phyloP scores from a whole-genome alignment of 441 rosid species.

The Gossypium gossypioides region DNA sequence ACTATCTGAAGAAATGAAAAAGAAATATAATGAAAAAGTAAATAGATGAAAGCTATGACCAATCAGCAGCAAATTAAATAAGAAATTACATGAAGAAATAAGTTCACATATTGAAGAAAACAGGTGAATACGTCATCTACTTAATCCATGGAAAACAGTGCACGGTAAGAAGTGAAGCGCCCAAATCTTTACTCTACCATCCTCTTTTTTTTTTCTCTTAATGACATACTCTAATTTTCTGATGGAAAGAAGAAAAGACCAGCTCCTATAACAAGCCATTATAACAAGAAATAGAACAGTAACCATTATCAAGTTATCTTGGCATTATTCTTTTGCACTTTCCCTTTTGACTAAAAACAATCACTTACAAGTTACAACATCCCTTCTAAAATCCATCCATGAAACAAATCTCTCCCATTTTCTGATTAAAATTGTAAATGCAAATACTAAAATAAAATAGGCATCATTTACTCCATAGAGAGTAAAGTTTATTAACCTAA shows the following conservation, averaged over 20 bases:
- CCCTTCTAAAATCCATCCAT: not conserved
- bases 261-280: no score
- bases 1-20: slow-evolving; percentile 32
- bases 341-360: not conserved
- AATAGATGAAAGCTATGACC: not conserved
- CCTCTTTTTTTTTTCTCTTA: no score
- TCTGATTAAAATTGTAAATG: not conserved
- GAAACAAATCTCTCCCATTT: not conserved
- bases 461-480: not conserved
- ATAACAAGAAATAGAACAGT: no score
- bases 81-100: not conserved
- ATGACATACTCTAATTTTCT: no score
- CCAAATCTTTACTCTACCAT: no score
- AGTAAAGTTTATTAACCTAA: not conserved
- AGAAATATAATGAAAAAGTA: not conserved
- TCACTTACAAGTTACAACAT: not conserved
- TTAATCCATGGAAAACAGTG: not conserved
- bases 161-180: not conserved
- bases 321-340: not conserved
- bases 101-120: not conserved
- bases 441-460: not conserved
- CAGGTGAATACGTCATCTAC: not conserved
- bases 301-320: no score
- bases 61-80: not conserved
- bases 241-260: no score